These are phyloP conservation scores for Trichoderma lentiforme DNA, from an alignment of 2,329 filamentous ascomycete genomes.

Conservation along the genomic window DNA sequence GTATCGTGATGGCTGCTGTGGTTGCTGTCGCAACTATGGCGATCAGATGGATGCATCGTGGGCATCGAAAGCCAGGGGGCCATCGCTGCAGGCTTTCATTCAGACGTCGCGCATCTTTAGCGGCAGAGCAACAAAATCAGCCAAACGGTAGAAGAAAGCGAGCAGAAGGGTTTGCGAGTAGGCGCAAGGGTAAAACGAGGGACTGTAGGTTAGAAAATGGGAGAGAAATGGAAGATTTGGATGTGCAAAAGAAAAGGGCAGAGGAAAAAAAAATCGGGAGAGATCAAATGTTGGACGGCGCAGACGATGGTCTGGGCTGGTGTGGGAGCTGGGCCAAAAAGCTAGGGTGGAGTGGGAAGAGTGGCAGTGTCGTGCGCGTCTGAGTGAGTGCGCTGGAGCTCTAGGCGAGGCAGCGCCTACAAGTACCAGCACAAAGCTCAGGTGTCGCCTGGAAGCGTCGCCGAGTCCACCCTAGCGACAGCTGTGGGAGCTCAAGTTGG, in stretches of 20 bases:
- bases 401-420: neutral
- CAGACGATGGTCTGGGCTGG: neutral
- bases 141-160: neutral
- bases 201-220: constrained; percentile 8
- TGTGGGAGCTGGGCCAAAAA: neutral
- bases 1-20: neutral
- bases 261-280: constrained; percentile 4
- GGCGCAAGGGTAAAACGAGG: constrained; percentile 8
- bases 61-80: constrained; percentile 19
- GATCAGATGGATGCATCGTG: constrained; percentile 20
- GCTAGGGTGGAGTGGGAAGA: constrained; percentile 16
- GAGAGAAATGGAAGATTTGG: neutral
- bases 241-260: neutral
- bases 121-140: neutral
- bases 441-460: neutral
- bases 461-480: neutral
- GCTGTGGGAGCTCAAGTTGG: neutral
- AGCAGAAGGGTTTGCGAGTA: neutral
- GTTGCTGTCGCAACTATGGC: constrained; percentile 2
- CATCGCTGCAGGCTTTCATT: constrained; percentile 21
- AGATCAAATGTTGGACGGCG: constrained; percentile 5
- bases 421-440: neutral
- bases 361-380: constrained; percentile 2
- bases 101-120: constrained; percentile 26
- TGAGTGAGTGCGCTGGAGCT: neutral